Evolutionary conservation across 768 basidiomycete genomes (phyloP).

Genomic region (Lepiota venenata): DNA sequence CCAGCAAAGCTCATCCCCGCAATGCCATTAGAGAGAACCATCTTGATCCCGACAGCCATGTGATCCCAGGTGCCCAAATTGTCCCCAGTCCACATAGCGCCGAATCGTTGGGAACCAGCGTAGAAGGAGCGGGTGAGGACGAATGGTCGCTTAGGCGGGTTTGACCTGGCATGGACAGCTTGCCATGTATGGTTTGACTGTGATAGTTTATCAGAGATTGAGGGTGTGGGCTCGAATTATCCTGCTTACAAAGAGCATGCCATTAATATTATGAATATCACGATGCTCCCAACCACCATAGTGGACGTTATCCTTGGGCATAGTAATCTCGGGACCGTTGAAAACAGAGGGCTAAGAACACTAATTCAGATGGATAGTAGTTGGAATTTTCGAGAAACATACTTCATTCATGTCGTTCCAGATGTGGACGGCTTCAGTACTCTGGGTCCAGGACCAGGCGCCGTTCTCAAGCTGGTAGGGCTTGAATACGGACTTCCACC

Average conservation of each 20-base stretch:
- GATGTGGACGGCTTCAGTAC: constrained; percentile 82
- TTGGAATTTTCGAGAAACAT: constrained; percentile 5
- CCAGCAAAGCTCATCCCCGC: constrained; percentile 91
- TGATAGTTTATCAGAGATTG: constrained; percentile 1
- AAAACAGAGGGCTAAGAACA: constrained; percentile 80
- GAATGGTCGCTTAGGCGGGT: constrained; percentile 82
- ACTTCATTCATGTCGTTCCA: constrained; percentile 99
- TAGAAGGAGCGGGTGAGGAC: constrained; percentile 95
- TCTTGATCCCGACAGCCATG: constrained; percentile 90
- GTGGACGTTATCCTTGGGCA: constrained; percentile 69
- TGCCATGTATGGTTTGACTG: constrained; percentile 84
- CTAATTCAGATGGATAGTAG: background rate
- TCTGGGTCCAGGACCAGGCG: constrained; percentile 74
- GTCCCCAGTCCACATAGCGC: constrained; percentile 99
- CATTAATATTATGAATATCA: constrained; percentile 96
- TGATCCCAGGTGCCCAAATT: constrained; percentile 98
- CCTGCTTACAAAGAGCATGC: constrained; percentile 79
- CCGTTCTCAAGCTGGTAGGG: constrained; percentile 44
- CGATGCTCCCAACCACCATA: constrained; percentile 97
- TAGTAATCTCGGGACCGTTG: constrained; percentile 93
- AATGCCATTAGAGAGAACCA: constrained; percentile 86
- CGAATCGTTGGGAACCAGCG: constrained; percentile 92
- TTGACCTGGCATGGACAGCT: constrained; percentile 73
- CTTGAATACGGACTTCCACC: constrained; percentile 89
- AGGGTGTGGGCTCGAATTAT: background rate